A percentile compares a stretch with the other conserved stretches of the same genome.
Evolutionary conservation across 2,329 filamentous ascomycete species (phyloP).

Genomic region (Talaromyces islandicus): DNA sequence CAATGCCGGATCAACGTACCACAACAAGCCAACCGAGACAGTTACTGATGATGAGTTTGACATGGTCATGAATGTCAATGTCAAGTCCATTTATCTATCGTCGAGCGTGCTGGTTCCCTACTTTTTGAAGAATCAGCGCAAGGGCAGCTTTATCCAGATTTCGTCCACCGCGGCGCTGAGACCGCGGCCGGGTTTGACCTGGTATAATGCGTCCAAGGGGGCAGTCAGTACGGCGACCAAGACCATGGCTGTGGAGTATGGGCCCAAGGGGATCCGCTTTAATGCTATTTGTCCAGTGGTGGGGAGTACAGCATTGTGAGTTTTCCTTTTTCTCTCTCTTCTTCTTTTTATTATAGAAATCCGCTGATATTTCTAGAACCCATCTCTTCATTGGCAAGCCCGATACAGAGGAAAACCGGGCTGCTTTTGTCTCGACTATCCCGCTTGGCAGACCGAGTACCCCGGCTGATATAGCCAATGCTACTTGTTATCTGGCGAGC

Average conservation of each 20-base stretch:
- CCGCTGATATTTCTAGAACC: slow-evolving; percentile 40
- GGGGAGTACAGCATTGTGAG: slow-evolving; percentile 19
- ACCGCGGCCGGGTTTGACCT: slow-evolving; percentile 33
- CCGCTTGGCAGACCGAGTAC: slow-evolving; percentile 39
- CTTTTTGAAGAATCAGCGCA: slow-evolving; percentile 26
- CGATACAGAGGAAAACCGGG: slow-evolving; percentile 40
- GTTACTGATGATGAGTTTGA: slow-evolving; percentile 37
- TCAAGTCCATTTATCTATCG: slow-evolving; percentile 33
- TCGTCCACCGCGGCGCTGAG: slow-evolving; percentile 33
- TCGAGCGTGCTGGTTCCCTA: slow-evolving; percentile 28
- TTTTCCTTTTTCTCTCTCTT: slow-evolving; percentile 39
- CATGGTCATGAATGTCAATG: slow-evolving; percentile 34
- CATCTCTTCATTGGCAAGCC: slow-evolving; percentile 51
- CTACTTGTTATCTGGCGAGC: slow-evolving; percentile 63
- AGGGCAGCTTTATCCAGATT: slow-evolving; percentile 36
- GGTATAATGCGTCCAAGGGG: slow-evolving; percentile 38
- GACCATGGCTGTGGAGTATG: slow-evolving; percentile 21
- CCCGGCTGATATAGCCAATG: slow-evolving; percentile 61
- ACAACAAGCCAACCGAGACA: slow-evolving; percentile 30
- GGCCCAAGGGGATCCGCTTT: slow-evolving; percentile 18
- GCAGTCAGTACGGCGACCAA: slow-evolving; percentile 27
- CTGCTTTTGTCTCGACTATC: slow-evolving; percentile 39
- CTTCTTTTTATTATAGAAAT: too few relatives aligned
- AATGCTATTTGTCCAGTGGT: slow-evolving; percentile 22
- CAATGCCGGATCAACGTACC: slow-evolving; percentile 36